Percentiles rank a stretch among this genome's conserved stretches.
Conservation (phyloP, 2,329 filamentous ascomycete species). For the Ophiostoma ulmi region DNA sequence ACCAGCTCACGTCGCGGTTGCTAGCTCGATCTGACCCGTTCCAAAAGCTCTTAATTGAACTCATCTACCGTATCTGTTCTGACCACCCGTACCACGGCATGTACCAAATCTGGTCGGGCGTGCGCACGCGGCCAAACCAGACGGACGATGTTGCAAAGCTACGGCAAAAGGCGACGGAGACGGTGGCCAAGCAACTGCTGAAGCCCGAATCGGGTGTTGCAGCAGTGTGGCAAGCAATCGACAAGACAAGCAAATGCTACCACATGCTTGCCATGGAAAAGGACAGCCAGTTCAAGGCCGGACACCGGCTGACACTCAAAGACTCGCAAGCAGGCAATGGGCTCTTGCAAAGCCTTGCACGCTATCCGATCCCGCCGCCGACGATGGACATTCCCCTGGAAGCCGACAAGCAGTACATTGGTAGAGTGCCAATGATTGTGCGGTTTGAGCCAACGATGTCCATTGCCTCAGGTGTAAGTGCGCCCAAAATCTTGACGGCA, state of each 20-base stretch:
- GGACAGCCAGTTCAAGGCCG: constrained; percentile 62
- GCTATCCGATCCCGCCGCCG: constrained; percentile 73
- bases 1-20: constrained; percentile 90
- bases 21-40: constrained; percentile 64
- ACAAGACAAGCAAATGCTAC: constrained; percentile 65
- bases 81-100: constrained; percentile 97
- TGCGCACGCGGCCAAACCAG: constrained; percentile 60
- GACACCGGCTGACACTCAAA: constrained; percentile 52
- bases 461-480: constrained; percentile 85
- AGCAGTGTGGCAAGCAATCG: constrained; percentile 64
- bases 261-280: constrained; percentile 60
- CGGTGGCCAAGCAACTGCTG: constrained; percentile 58
- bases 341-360: constrained; percentile 58
- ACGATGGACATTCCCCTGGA: constrained; percentile 80
- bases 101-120: constrained; percentile 89
- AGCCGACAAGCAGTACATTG: constrained; percentile 66
- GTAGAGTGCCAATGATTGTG: constrained; percentile 62
- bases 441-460: constrained; percentile 70
- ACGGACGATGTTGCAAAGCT: constrained; percentile 71
- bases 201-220: constrained; percentile 45
- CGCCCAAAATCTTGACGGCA: constrained; percentile 86
- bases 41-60: constrained; percentile 64
- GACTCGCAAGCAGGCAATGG: constrained; percentile 58
- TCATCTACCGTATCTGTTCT: constrained; percentile 78
- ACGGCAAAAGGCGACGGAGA: constrained; percentile 66